A percentile compares a stretch with the other conserved stretches of the same genome.
These are phyloP conservation scores for Blepharisma japonicum DNA, from an alignment of 73 alveolate species.

Conservation along the genomic window DNA sequence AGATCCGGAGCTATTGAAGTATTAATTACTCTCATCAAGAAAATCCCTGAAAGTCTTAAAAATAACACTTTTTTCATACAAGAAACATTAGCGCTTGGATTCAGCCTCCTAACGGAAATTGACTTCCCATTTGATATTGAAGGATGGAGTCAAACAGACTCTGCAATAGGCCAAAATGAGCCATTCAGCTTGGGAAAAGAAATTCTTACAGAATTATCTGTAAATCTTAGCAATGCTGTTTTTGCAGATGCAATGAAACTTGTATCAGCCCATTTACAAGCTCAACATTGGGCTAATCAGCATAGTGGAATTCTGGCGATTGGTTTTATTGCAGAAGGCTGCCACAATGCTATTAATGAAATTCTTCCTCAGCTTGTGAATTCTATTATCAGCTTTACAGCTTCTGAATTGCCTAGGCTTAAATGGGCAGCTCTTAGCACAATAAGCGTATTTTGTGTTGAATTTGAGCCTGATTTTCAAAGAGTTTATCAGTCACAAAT, in stretches of 20 bases:
- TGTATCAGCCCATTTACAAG: neutral
- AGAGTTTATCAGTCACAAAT: neutral
- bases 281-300: conserved; percentile 15
- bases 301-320: neutral
- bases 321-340: conserved; percentile 25
- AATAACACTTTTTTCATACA: neutral
- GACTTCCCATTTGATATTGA: neutral
- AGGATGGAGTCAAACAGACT: conserved; percentile 1
- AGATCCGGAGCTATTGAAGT: conserved; percentile 2
- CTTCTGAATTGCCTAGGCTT: conserved; percentile 11
- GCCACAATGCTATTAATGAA: neutral
- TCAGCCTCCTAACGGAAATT: neutral
- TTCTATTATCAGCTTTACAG: neutral
- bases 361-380: neutral
- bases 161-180: neutral
- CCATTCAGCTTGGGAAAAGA: conserved; percentile 27
- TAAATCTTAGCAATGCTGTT: neutral
- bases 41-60: conserved; percentile 3
- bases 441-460: neutral
- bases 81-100: neutral
- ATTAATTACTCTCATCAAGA: neutral
- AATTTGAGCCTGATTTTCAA: conserved; percentile 5
- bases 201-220: neutral
- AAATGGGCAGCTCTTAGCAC: conserved; percentile 19
- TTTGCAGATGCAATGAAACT: neutral